Base-by-base conservation (phyloP, 805 yeast species). In the Cyberlindnera mississippiensis region DNA sequence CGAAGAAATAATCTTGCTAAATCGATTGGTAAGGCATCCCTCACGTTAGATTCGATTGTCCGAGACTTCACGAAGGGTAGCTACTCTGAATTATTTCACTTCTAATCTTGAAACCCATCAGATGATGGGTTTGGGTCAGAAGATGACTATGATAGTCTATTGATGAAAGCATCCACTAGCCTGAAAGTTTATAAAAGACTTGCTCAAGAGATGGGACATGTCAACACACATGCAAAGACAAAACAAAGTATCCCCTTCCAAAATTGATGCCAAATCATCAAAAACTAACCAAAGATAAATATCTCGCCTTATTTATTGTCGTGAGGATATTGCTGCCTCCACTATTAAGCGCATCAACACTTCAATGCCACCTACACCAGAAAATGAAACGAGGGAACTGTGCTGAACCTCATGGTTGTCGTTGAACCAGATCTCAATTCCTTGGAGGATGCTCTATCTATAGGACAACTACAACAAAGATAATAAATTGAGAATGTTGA, bases 261-360 rank as follows among this genome's bases (percentile, higher is more conserved):
- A 12, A 3, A 26, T 12, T 26, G 6, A 18, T 17, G 6, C 8
- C 17, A 13, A 5, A 6, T 7, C 11, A 5, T 7, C 12, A 7
- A 16, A 15, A 34, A 45, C 49, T 45, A 44, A 57, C 48, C 56
- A 54, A 33, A 4, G 3, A 2, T 24, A 1, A 13, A 56, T 49
- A 1, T 74, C 78, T 40, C 63, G 76, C 10, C 78, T 74, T 50
- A 37, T 68, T 4, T 73, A 78, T 38, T 74, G 79, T 43, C 64
- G 68, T 30, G 72, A 69, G 28, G 78, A 78, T 1, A 53, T 66
- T 15, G 64, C 67, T 2, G 41, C 41, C 13, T 38, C 37, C 11
- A 40, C 40, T 11, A 31, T 26, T 3, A 45, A 48, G 20, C 27
- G 37, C 18, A 13, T 18, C 10, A 35, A 32, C 15, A 30, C 34